phyloP scores from a whole-genome alignment of 768 basidiomycete species.

The Nidula microcarpa region DNA sequence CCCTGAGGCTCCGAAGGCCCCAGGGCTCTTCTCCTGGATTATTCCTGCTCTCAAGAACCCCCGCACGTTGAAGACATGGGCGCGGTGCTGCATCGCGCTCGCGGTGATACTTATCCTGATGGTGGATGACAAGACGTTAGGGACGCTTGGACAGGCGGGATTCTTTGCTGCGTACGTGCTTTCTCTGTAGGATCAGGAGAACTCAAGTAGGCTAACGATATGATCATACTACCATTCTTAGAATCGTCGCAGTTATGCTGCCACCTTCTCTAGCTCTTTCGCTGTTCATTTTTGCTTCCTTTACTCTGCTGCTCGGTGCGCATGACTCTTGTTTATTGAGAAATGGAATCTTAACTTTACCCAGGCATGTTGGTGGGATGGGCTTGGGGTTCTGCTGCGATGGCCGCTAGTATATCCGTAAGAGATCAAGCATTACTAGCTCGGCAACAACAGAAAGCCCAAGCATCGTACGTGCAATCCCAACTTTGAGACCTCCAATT shows the following conservation, averaged over 20 bases:
- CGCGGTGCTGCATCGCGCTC: constrained; percentile 30
- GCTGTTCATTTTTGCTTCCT: constrained; percentile 27
- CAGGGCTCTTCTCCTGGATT: constrained; percentile 27
- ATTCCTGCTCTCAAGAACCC: constrained; percentile 24
- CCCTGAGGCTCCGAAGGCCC: background rate
- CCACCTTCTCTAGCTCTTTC: constrained; percentile 36
- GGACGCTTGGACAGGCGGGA: constrained; percentile 35
- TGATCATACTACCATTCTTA: constrained; percentile 4
- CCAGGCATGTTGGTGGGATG: constrained; percentile 41
- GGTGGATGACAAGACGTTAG: constrained; percentile 24
- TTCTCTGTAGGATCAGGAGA: background rate
- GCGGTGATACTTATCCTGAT: constrained; percentile 29
- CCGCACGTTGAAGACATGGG: constrained; percentile 35
- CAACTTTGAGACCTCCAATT: background rate
- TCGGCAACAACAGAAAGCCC: constrained; percentile 25
- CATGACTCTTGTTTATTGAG: background rate
- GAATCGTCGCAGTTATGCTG: constrained; percentile 34
- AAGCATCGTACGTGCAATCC: constrained; percentile 25
- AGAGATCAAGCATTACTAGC: constrained; percentile 30
- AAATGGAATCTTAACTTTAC: background rate
- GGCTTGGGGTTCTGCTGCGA: constrained; percentile 42
- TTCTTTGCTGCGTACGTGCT: constrained; percentile 34
- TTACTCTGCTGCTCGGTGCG: constrained; percentile 30
- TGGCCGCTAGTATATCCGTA: constrained; percentile 34
- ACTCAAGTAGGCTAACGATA: too few species aligned